Conservation (phyloP, 768 basidiomycete species). For the Mycena galopus region DNA sequence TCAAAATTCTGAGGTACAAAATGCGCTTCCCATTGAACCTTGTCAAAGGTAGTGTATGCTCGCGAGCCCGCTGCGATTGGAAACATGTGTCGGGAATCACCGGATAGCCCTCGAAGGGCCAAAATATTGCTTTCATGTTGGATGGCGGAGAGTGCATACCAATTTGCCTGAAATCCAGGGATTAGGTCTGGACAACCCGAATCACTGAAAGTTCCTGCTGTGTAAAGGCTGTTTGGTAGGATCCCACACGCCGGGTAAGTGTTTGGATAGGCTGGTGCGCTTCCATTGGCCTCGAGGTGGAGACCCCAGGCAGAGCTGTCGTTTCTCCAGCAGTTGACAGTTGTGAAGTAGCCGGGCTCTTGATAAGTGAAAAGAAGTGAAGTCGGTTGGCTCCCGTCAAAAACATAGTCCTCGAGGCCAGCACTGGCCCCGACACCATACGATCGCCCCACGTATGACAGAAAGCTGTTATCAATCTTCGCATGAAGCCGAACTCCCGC, state of each 20-base stretch:
- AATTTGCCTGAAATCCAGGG: not conserved
- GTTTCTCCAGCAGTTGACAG: not conserved
- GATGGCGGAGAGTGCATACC: not conserved
- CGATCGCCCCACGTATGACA: conserved; percentile 2
- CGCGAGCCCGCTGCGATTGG: not conserved
- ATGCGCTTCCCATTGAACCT: conserved; percentile 8
- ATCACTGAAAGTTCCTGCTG: not conserved
- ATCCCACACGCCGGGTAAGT: conserved; percentile 1
- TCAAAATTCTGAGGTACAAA: conserved; percentile 1
- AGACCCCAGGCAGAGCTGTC: conserved; percentile 6
- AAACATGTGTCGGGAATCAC: not conserved
- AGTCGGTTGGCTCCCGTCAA: not conserved
- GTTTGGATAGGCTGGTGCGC: not conserved
- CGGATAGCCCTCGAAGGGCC: not conserved
- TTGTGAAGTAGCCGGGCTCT: conserved; percentile 5
- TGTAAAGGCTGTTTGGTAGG: not conserved
- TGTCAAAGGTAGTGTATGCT: not conserved
- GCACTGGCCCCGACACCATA: conserved; percentile 7
- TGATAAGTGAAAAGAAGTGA: not conserved
- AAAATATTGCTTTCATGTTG: not conserved
- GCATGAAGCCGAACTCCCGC: not conserved
- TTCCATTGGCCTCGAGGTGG: not conserved
- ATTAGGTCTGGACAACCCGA: not conserved
- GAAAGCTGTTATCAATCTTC: conserved; percentile 9
- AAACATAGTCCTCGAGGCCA: not conserved